A percentile compares a stretch with the other conserved stretches of the same genome.
Evolutionary conservation across 2,329 filamentous ascomycete species (phyloP).

Genomic region (Diplodia mutila): DNA sequence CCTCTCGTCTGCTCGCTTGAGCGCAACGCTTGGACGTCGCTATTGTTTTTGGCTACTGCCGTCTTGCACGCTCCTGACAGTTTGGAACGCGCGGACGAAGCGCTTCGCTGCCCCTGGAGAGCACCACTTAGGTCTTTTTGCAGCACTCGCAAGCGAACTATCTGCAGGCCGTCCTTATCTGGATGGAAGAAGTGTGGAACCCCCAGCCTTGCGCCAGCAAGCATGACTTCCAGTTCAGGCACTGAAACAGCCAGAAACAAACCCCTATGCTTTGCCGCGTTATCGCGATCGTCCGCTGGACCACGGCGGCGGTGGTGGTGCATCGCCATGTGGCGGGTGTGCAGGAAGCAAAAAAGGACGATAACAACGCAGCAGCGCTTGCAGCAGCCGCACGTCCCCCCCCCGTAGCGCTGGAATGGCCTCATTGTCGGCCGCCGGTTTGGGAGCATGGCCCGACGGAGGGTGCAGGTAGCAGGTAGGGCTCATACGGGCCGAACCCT

Average conservation of each 20-base stretch:
- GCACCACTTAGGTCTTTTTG: too few relatives aligned
- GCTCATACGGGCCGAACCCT: constrained; percentile 19
- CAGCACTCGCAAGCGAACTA: background rate
- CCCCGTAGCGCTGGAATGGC: background rate
- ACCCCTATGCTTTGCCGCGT: background rate
- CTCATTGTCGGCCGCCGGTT: background rate
- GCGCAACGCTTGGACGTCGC: too few relatives aligned
- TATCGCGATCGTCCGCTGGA: background rate
- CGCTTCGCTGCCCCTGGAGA: background rate
- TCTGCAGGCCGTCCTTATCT: background rate
- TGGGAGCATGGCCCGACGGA: background rate
- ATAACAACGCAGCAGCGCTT: constrained; percentile 12
- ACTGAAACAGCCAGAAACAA: background rate
- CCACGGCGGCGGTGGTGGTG: background rate
- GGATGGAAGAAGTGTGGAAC: background rate
- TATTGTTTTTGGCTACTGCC: too few relatives aligned
- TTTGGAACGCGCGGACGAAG: background rate
- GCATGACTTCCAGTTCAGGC: background rate
- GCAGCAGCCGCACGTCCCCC: constrained; percentile 7
- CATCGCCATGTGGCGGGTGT: background rate
- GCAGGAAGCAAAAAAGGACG: background rate
- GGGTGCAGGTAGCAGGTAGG: constrained; percentile 21
- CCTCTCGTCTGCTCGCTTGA: background rate
- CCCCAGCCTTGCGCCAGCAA: background rate
- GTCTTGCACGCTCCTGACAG: background rate